Percentiles rank a stretch among this genome's conserved stretches.
Evolutionary conservation across 352 stramenopile species (phyloP).

Genomic region (Globisporangium heterothallicum): DNA sequence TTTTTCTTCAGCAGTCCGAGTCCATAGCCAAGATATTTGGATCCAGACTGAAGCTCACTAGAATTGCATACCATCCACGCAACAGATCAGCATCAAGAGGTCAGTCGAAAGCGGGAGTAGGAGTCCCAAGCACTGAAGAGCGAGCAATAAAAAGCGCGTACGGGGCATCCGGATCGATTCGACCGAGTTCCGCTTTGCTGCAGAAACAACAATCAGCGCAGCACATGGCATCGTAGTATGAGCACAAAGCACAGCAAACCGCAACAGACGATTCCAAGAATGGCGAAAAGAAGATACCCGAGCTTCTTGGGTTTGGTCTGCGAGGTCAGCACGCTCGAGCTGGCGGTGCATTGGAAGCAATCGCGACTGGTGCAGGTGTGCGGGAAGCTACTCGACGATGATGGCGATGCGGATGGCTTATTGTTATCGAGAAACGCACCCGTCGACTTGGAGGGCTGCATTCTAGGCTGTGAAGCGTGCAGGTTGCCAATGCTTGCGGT

Average conservation of each 20-base stretch:
- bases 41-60: conserved; percentile 42
- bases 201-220: neutral
- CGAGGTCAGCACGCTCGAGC: neutral
- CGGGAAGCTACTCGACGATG: neutral
- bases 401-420: neutral
- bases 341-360: conserved; percentile 57
- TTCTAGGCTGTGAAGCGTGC: conserved; percentile 7
- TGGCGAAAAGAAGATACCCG: conserved; percentile 1
- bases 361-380: conserved; percentile 34
- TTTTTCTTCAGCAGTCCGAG: conserved; percentile 76
- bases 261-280: neutral
- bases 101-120: neutral
- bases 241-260: neutral
- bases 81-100: neutral
- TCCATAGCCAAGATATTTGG: conserved; percentile 71
- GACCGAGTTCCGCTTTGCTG: conserved; percentile 6
- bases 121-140: neutral
- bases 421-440: conserved; percentile 4
- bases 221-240: neutral
- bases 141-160: neutral
- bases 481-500: conserved; percentile 35
- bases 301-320: neutral
- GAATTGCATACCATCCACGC: neutral
- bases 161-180: conserved; percentile 7
- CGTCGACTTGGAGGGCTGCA: conserved; percentile 22